These are phyloP conservation scores for Lachnellula subtilissima DNA, from an alignment of 2,329 filamentous ascomycete species.

Conservation along the genomic window DNA sequence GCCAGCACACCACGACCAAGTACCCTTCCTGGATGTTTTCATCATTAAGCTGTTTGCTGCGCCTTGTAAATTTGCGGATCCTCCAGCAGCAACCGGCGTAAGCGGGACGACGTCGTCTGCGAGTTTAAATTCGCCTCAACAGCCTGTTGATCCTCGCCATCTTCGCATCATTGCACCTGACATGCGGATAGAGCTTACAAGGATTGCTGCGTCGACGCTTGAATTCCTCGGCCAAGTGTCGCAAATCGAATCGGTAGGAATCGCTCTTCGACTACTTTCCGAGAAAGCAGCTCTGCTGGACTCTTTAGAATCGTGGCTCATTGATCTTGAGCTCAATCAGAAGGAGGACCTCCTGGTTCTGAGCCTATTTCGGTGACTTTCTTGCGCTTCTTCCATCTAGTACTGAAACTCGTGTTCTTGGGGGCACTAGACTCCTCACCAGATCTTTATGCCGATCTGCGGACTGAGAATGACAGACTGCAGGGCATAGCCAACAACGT, in stretches of 20 bases:
- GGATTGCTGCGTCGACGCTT: slow-evolving; percentile 32
- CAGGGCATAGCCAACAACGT: slow-evolving; percentile 30
- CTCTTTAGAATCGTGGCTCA: slow-evolving; percentile 33
- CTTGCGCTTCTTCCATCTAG: slow-evolving; percentile 33
- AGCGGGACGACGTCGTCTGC: slow-evolving; percentile 17
- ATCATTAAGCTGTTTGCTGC: slow-evolving; percentile 40
- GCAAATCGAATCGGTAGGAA: slow-evolving; percentile 19
- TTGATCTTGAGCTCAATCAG: slow-evolving; percentile 26
- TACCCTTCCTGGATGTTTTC: slow-evolving; percentile 40
- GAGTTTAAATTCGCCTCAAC: slow-evolving; percentile 21
- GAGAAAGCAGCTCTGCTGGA: slow-evolving; percentile 32
- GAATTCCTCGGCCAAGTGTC: slow-evolving; percentile 32
- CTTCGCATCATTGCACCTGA: slow-evolving; percentile 34
- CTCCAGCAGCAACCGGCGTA: slow-evolving; percentile 14
- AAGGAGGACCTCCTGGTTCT: slow-evolving; percentile 13
- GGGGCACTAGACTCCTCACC: slow-evolving; percentile 31
- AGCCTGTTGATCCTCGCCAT: slow-evolving; percentile 19
- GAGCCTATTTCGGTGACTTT: slow-evolving; percentile 34
- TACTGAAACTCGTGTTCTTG: slow-evolving; percentile 34
- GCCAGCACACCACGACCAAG: slow-evolving; percentile 30
- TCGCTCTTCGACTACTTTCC: slow-evolving; percentile 25
- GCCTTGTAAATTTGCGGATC: slow-evolving; percentile 39
- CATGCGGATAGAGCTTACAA: slow-evolving; percentile 34
- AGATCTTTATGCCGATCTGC: slow-evolving; percentile 26
- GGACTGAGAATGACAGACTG: slow-evolving; percentile 31